Base-by-base conservation (phyloP, 768 basidiomycete genomes). In the Rhodosporidiobolus sp. region DNA sequence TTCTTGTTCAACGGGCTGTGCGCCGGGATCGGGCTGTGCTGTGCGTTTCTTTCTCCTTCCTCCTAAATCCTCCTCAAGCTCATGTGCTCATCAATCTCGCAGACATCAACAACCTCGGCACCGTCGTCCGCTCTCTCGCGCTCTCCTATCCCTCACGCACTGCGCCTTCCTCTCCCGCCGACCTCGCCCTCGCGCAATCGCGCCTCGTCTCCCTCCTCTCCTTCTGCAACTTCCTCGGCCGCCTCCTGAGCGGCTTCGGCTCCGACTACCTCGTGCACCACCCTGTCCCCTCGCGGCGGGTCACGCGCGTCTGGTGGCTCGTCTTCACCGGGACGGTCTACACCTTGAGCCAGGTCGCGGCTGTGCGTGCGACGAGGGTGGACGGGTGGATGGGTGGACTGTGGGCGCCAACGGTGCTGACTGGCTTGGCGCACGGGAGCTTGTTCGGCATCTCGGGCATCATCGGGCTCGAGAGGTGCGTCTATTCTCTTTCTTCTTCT, bases 81-180 rank as follows among this genome's bases (percentile, higher is more conserved):
- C 35, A 30, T 43, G n/a, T 30, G n/a, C 59, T 61, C 8, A 34
- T 8, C 19, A 9, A 7, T 14, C 19, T 17, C 38, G 12, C 45
- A 67, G 64, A 53, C 65, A 76, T 73, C 69, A 76, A 73, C 69
- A 76, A 73, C 59, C 49, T 76, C 55, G 75, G 75, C 32, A 70
- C 63, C 32, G 55, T 75, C 35, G 58, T 67, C 45, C 67, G 63
- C 46, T 65, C 74, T 10, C 58, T 73, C 63, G 55, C 70, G 8
- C 50, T 46, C 22, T 11, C 63, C 45, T 43, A 43, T 20, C 7
- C 43, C 7, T 43, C 71, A 10, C 12, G 11, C 22, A 7, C 28
- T 28, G 16, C 28, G 16, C 50, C 54, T 28, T 59, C 52, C 7
- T 62, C 67, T 1, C 38, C 46, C 7, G 14, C 12, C 50, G 43